Conservation (phyloP, 805 yeast species). For the Saturnispora quitensis region DNA sequence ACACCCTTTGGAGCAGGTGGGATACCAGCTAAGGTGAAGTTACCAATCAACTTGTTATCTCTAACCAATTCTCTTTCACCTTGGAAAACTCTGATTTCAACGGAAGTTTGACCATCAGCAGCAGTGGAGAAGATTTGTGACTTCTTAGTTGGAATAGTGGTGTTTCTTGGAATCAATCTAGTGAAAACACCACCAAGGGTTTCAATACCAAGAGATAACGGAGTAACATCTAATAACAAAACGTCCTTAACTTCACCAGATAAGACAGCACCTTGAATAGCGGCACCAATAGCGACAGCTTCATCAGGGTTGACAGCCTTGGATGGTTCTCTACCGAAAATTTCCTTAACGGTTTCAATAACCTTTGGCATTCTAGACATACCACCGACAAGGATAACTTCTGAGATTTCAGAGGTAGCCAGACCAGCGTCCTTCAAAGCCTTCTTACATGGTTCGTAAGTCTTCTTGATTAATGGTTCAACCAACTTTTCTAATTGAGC, state of each 20-base stretch:
- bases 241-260: conserved; percentile 80
- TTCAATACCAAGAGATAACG: conserved; percentile 91
- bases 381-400: conserved; percentile 75
- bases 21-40: conserved; percentile 90
- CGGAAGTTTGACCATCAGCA: conserved; percentile 93
- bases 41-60: conserved; percentile 95
- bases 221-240: conserved; percentile 71
- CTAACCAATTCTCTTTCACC: conserved; percentile 98
- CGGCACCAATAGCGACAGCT: conserved; percentile 88
- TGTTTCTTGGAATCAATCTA: conserved; percentile 82
- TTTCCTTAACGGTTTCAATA: conserved; percentile 46
- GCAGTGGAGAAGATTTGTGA: conserved; percentile 95
- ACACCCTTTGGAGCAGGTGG: conserved; percentile 96
- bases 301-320: conserved; percentile 82
- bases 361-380: conserved; percentile 88
- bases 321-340: conserved; percentile 59
- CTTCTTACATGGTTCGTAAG: conserved; percentile 64
- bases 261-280: conserved; percentile 79
- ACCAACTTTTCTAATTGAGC: conserved; percentile 61
- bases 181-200: conserved; percentile 98
- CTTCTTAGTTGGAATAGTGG: conserved; percentile 95
- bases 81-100: conserved; percentile 96
- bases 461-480: conserved; percentile 53
- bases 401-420: conserved; percentile 57
- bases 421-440: conserved; percentile 70